Percentiles rank a stretch among this genome's conserved stretches.
Evolutionary conservation across 2,329 filamentous ascomycete species (phyloP).

Genomic region (Diaporthe citri): DNA sequence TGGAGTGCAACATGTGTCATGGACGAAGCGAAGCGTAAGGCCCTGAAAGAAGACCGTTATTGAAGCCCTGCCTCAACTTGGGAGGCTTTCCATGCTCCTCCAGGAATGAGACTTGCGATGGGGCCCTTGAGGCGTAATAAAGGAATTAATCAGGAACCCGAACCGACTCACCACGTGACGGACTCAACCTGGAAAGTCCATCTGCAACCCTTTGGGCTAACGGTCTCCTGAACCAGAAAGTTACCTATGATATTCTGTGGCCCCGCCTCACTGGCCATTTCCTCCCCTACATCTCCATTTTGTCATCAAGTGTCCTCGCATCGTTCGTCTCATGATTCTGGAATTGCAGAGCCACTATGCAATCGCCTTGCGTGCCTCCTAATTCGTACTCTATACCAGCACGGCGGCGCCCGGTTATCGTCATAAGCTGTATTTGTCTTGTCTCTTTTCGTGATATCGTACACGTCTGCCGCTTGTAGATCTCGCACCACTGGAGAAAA

Average conservation of each 20-base stretch:
- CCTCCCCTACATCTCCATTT: neutral
- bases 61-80: neutral
- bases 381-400: too few relatives aligned
- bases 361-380: neutral
- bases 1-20: neutral
- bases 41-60: neutral
- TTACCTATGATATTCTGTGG: neutral
- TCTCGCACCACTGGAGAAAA: neutral
- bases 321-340: neutral
- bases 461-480: neutral
- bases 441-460: conserved; percentile 30
- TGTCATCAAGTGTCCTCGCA: neutral
- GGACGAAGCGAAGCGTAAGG: neutral
- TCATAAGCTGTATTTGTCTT: conserved; percentile 25
- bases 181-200: neutral
- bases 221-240: too few relatives aligned
- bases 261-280: neutral
- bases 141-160: too few relatives aligned
- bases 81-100: neutral
- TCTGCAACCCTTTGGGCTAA: neutral
- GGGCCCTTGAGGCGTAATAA: neutral
- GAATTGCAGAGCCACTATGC: neutral
- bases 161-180: neutral
- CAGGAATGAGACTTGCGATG: neutral
- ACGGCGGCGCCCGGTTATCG: neutral